Conservation (phyloP, 2,329 filamentous ascomycete species). For the Pseudopithomyces chartarum region DNA sequence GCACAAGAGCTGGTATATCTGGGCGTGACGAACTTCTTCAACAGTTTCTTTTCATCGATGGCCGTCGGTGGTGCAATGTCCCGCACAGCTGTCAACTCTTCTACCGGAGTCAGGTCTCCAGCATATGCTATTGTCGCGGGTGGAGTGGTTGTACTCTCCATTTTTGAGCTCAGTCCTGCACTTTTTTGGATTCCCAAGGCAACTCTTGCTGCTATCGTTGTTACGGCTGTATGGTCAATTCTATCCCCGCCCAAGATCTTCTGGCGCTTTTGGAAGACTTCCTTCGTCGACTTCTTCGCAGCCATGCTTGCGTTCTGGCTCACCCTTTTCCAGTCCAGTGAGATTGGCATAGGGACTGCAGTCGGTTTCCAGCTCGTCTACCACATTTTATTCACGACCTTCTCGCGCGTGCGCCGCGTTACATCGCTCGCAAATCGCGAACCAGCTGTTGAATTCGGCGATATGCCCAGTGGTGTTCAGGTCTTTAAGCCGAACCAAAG, state of each 20-base stretch:
- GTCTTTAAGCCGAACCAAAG: slow-evolving; percentile 63
- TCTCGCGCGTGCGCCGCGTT: slow-evolving; percentile 48
- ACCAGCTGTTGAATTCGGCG: slow-evolving; percentile 7
- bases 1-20: slow-evolving; percentile 70
- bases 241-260: slow-evolving; percentile 64
- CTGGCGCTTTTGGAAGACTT: slow-evolving; percentile 68
- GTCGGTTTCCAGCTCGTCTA: slow-evolving; percentile 58
- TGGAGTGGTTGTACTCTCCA: slow-evolving; percentile 64
- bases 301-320: slow-evolving; percentile 69
- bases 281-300: slow-evolving; percentile 67
- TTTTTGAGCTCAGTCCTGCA: slow-evolving; percentile 65
- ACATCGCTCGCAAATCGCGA: slow-evolving; percentile 17
- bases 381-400: slow-evolving; percentile 63
- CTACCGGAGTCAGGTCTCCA: slow-evolving; percentile 66
- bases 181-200: slow-evolving; percentile 73
- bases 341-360: slow-evolving; percentile 63
- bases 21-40: slow-evolving; percentile 66
- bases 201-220: slow-evolving; percentile 68
- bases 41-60: slow-evolving; percentile 69
- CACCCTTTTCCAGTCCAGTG: slow-evolving; percentile 64
- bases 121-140: slow-evolving; percentile 65
- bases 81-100: slow-evolving; percentile 69
- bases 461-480: slow-evolving; percentile 55
- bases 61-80: slow-evolving; percentile 71
- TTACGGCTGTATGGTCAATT: slow-evolving; percentile 67